Evolutionary conservation across 2,329 filamentous ascomycete genomes (phyloP).

Genomic region (Pseudopyricularia cyperi): DNA sequence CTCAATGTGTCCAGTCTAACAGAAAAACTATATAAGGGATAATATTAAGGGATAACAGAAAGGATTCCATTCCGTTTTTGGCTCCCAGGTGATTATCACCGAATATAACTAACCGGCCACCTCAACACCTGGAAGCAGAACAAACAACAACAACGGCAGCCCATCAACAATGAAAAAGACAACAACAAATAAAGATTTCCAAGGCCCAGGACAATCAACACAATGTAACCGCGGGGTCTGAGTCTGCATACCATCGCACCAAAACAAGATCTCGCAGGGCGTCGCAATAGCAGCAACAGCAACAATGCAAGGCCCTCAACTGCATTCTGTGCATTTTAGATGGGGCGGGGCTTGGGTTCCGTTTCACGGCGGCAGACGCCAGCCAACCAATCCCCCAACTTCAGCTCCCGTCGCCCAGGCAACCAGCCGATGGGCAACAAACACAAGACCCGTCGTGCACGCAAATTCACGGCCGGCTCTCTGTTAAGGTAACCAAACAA

Average conservation of each 20-base stretch:
- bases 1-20: no score
- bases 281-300: no score
- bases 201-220: neutral
- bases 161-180: neutral
- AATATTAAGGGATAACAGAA: no score
- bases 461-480: neutral
- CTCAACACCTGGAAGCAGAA: no score
- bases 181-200: neutral
- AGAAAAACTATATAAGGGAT: no score
- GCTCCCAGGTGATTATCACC: no score
- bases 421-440: neutral
- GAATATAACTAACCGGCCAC: no score
- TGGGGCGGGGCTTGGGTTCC: neutral
- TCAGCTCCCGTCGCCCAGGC: neutral
- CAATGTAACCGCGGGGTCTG: neutral
- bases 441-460: neutral
- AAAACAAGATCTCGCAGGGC: neutral
- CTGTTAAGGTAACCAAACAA: neutral
- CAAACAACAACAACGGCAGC: no score
- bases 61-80: no score
- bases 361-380: neutral
- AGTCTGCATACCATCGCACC: neutral
- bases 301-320: no score
- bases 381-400: neutral
- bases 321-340: no score